These are phyloP conservation scores for Pseudoscleropodium purum DNA, from an alignment of 225 moss, liverwort and hornwort genomes.

Conservation along the genomic window DNA sequence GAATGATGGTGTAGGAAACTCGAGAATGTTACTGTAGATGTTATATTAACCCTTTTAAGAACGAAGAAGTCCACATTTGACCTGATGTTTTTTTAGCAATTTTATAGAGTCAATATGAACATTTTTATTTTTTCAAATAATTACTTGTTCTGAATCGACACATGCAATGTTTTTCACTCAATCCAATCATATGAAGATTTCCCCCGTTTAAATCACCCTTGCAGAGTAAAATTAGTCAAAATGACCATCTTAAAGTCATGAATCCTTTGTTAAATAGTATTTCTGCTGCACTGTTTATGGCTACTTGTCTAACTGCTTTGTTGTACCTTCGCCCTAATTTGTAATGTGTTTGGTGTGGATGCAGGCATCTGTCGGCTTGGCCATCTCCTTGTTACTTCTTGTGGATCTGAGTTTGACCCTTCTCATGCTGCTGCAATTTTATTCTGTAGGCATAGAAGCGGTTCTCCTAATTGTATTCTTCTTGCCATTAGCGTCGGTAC, in stretches of 20 bases:
- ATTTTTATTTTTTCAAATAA: neutral
- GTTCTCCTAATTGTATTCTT: conserved; percentile 70
- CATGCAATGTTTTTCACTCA: neutral
- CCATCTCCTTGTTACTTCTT: conserved; percentile 68
- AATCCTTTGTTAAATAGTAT: neutral
- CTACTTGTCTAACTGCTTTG: neutral
- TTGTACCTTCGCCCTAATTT: neutral
- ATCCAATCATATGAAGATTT: neutral
- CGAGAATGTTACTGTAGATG: neutral
- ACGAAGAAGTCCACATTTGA: neutral
- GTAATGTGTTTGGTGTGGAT: neutral
- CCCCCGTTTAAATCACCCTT: too few relatives aligned
- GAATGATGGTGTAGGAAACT: neutral
- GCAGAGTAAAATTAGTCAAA: neutral
- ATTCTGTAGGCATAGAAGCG: conserved; percentile 72
- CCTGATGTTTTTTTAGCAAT: neutral
- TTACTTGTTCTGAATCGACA: neutral
- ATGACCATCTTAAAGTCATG: too few relatives aligned
- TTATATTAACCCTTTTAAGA: neutral
- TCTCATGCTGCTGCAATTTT: conserved; percentile 85
- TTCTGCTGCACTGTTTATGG: neutral
- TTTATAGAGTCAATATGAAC: neutral
- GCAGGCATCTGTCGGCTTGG: conserved; percentile 88
- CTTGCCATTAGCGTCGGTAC: conserved; percentile 65
- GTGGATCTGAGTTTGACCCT: conserved; percentile 79